A percentile compares a stretch with the other conserved stretches of the same genome.
phyloP scores from a whole-genome alignment of 345 rosid genomes.

The Citrus mangshanensis region DNA sequence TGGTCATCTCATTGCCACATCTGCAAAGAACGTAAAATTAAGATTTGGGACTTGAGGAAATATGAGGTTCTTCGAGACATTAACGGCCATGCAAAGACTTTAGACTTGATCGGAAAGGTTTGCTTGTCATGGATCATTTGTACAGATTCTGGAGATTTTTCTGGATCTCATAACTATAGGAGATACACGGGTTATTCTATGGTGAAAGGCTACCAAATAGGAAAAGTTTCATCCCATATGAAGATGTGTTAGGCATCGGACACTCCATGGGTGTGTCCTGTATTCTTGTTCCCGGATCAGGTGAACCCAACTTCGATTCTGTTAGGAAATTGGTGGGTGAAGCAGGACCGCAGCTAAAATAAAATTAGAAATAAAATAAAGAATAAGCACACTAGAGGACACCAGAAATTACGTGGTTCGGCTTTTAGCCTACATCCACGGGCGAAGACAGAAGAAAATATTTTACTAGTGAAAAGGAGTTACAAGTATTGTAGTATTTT shows the following conservation, averaged over 20 bases:
- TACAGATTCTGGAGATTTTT: constrained; percentile 50
- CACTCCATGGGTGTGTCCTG: constrained; percentile 96
- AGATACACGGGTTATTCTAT: constrained; percentile 75
- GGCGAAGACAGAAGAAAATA: too few species aligned
- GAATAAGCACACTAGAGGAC: too few species aligned
- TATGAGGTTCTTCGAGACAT: constrained; percentile 68
- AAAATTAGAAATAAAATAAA: too few species aligned
- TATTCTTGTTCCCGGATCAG: constrained; percentile 82
- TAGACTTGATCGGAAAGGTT: constrained; percentile 85
- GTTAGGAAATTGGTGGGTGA: too few species aligned
- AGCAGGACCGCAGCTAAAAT: too few species aligned
- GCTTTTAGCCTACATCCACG: too few species aligned
- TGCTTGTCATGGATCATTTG: constrained; percentile 76
- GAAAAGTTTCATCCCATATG: constrained; percentile 76
- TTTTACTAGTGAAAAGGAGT: too few species aligned
- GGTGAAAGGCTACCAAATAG: constrained; percentile 78
- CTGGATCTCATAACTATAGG: constrained; percentile 53
- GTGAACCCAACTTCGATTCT: constrained; percentile 97
- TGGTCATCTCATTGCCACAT: constrained; percentile 91
- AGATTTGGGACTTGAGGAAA: constrained; percentile 93
- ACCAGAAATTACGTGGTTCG: too few species aligned
- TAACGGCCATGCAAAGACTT: constrained; percentile 63
- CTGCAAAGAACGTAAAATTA: constrained; percentile 71
- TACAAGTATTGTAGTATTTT: too few species aligned
- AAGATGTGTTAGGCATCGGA: constrained; percentile 78